These are phyloP conservation scores for Bacterosira constricta DNA, from an alignment of 108 stramenopile genomes.

Conservation along the genomic window DNA sequence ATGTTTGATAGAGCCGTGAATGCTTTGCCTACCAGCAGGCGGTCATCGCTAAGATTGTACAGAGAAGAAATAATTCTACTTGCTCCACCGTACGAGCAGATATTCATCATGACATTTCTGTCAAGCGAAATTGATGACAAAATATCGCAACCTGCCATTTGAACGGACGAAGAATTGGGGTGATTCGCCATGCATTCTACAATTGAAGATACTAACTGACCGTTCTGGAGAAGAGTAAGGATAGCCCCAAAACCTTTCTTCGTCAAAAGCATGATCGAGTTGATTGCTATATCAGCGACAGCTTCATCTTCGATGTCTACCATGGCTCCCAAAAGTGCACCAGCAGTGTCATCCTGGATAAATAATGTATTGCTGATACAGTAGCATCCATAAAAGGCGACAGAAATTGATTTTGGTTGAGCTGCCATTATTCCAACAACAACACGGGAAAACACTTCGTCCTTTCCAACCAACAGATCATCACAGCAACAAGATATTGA, in stretches of 20 bases:
- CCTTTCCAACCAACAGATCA: too few species aligned
- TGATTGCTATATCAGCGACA: neutral
- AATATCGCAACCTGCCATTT: conserved; percentile 14
- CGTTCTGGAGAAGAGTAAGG: too few species aligned
- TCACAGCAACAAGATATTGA: too few species aligned
- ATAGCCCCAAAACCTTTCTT: neutral
- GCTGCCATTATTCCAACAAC: too few species aligned
- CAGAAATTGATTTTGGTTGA: too few species aligned
- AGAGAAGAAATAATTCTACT: conserved; percentile 12
- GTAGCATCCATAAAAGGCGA: too few species aligned
- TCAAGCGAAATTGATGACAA: conserved; percentile 12
- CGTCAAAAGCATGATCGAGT: neutral
- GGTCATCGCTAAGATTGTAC: conserved; percentile 2
- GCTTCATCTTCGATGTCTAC: conserved; percentile 25
- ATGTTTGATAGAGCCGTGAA: conserved; percentile 24
- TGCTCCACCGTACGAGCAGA: conserved; percentile 18
- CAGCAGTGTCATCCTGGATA: too few species aligned
- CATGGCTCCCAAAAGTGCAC: too few species aligned
- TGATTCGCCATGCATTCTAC: conserved; percentile 27
- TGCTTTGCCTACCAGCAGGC: conserved; percentile 11
- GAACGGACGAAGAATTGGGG: neutral
- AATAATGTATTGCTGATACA: too few species aligned
- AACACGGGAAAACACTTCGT: too few species aligned
- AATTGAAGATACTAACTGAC: conserved; percentile 6
- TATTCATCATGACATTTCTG: conserved; percentile 5